Conservation (phyloP, 768 basidiomycete genomes). For the Russula emetica region DNA sequence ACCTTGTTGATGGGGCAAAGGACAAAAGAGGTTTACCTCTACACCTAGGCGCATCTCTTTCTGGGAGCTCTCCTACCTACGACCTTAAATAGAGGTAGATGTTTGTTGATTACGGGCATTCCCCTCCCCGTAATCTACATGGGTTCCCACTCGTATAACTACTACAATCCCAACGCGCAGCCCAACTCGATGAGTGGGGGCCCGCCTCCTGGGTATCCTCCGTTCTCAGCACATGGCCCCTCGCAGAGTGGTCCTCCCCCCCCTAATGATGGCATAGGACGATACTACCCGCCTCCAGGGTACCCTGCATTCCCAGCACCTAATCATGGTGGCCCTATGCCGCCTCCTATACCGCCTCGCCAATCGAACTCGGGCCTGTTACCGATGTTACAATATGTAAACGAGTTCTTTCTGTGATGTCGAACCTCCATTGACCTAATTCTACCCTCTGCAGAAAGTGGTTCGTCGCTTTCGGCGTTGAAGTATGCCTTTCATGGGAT, state of each 20-base stretch:
- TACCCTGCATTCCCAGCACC: background rate
- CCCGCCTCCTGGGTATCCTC: background rate
- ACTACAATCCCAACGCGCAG: background rate
- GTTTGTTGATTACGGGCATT: background rate
- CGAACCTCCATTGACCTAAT: background rate
- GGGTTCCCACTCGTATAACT: background rate
- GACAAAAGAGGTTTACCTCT: background rate
- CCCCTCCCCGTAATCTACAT: background rate
- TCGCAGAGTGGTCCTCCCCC: background rate
- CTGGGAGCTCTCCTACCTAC: background rate
- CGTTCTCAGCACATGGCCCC: background rate
- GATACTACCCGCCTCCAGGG: background rate
- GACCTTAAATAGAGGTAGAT: background rate
- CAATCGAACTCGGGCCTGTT: background rate
- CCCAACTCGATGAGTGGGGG: background rate
- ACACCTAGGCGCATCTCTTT: background rate
- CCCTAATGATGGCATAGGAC: too few species aligned
- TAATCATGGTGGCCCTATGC: background rate
- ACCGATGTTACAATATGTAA: background rate
- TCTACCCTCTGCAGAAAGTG: background rate
- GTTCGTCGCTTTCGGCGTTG: slow-evolving; percentile 10
- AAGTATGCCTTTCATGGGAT: background rate
- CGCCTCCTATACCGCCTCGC: background rate
- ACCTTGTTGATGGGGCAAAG: background rate
- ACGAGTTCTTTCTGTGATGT: background rate